Percentiles rank a stretch among this genome's conserved stretches.
These are phyloP conservation scores for Russula sp. DNA, from an alignment of 768 basidiomycete genomes.

Conservation along the genomic window DNA sequence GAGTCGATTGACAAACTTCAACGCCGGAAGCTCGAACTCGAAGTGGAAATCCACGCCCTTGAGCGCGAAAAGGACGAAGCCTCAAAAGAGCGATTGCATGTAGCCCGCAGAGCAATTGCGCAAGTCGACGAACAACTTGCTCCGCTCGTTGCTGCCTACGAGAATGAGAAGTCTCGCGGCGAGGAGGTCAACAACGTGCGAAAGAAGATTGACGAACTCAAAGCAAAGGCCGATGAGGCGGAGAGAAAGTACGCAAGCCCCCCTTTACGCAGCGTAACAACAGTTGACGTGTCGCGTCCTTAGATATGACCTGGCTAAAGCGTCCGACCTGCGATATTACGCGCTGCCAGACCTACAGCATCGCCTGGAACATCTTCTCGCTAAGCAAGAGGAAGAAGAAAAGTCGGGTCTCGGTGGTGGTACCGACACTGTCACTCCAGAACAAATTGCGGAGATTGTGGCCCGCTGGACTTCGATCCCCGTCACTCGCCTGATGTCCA, in stretches of 20 bases:
- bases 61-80: slow-evolving; percentile 88
- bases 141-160: slow-evolving; percentile 80
- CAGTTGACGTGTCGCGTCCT: slow-evolving; percentile 20
- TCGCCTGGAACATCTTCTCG: slow-evolving; percentile 64
- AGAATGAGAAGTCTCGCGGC: slow-evolving; percentile 76
- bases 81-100: slow-evolving; percentile 73
- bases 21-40: slow-evolving; percentile 81
- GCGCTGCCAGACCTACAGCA: slow-evolving; percentile 83
- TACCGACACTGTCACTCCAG: slow-evolving; percentile 70
- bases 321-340: slow-evolving; percentile 86
- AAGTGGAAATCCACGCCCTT: slow-evolving; percentile 92
- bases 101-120: slow-evolving; percentile 71
- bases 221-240: slow-evolving; percentile 88
- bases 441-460: slow-evolving; percentile 92
- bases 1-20: slow-evolving; percentile 91
- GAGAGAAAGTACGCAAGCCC: slow-evolving; percentile 56
- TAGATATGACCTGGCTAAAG: slow-evolving; percentile 54
- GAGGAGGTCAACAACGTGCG: slow-evolving; percentile 74
- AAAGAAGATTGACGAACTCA: slow-evolving; percentile 83
- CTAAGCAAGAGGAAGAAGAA: slow-evolving; percentile 67
- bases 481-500: slow-evolving; percentile 77
- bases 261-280: neutral
- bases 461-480: slow-evolving; percentile 92
- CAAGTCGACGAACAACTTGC: slow-evolving; percentile 80
- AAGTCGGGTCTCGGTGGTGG: slow-evolving; percentile 50